Conservation (phyloP, 2,329 filamentous ascomycete genomes). For the Epichloe sibirici region DNA sequence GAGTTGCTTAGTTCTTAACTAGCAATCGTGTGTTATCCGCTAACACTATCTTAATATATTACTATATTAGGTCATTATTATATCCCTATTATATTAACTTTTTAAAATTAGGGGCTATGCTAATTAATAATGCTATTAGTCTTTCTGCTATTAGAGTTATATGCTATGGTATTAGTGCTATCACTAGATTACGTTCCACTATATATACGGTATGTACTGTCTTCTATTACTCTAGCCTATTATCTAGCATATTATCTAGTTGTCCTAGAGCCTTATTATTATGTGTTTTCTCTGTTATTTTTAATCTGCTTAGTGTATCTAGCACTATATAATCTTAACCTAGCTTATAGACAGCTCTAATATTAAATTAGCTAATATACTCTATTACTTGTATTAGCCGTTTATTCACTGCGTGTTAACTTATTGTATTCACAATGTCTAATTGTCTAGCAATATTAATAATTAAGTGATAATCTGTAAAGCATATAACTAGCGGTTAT, state of each 20-base stretch:
- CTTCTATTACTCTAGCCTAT: not conserved
- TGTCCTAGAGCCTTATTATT: too few relatives aligned
- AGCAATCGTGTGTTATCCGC: not conserved
- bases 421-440: not conserved
- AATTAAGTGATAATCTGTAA: not conserved
- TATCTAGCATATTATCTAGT: not conserved
- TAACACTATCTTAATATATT: not conserved
- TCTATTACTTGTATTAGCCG: not conserved
- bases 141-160: not conserved
- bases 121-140: not conserved
- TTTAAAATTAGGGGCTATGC: not conserved
- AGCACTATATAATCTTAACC: too few relatives aligned
- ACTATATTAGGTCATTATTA: not conserved
- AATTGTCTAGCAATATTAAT: not conserved
- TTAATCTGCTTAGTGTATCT: too few relatives aligned
- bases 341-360: not conserved
- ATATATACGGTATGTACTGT: rapidly evolving
- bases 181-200: not conserved
- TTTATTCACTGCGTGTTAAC: not conserved
- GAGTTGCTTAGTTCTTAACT: not conserved
- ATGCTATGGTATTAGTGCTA: not conserved
- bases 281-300: too few relatives aligned
- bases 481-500: not conserved
- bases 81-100: not conserved
- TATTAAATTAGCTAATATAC: not conserved